Evolutionary conservation across 1,284 basidiomycete genomes (phyloP).

Genomic region (Austroboletus rostrupii): DNA sequence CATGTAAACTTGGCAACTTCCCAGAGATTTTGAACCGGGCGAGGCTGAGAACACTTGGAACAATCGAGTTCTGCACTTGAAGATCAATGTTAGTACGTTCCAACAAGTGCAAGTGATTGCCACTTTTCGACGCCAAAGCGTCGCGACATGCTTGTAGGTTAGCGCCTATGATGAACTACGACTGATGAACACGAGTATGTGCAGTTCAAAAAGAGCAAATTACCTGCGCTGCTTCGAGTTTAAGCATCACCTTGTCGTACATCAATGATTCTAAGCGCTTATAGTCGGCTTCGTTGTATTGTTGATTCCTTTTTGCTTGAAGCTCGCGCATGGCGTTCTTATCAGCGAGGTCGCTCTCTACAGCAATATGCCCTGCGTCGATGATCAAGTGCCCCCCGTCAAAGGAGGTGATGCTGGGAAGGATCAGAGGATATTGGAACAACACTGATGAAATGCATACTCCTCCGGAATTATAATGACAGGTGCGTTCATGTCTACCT

Average conservation of each 20-base stretch:
- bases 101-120: constrained; percentile 78
- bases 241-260: constrained; percentile 91
- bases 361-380: constrained; percentile 95
- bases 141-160: constrained; percentile 80
- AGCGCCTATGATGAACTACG: constrained; percentile 86
- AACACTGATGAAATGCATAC: constrained; percentile 39
- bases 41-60: constrained; percentile 81
- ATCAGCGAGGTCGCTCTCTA: constrained; percentile 87
- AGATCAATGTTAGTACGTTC: constrained; percentile 94
- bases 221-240: constrained; percentile 88
- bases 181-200: constrained; percentile 5
- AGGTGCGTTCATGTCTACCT: constrained; percentile 95
- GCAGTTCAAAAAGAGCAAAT: constrained; percentile 6
- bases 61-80: constrained; percentile 91
- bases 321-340: constrained; percentile 81
- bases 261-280: constrained; percentile 87
- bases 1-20: constrained; percentile 81
- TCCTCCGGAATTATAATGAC: constrained; percentile 97
- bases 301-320: constrained; percentile 80
- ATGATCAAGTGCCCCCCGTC: constrained; percentile 87
- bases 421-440: constrained; percentile 13
- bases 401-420: constrained; percentile 65
- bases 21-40: constrained; percentile 92
- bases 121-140: constrained; percentile 60
- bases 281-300: constrained; percentile 91